Evolutionary conservation across 306 rosid species (phyloP), one percentile per base, ranked within the genome.

Genomic region (Vachellia collinsii): DNA sequence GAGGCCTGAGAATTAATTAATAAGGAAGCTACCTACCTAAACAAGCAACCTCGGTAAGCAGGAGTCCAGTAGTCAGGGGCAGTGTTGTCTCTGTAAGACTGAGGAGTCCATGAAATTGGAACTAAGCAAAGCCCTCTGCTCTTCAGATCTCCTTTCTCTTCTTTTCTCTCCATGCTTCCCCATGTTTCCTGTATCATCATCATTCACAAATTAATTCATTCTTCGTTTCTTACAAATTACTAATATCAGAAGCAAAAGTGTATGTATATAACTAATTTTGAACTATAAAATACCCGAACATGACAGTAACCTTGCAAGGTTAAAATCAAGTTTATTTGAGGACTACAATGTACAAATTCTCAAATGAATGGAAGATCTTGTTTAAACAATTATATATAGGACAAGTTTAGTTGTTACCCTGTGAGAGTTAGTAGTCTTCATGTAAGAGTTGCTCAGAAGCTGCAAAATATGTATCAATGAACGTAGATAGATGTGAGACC

Each of bases 61-160:
- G 98, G 98, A 13, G 99, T 89, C 99, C 97, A 95, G 77, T 91
- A 93, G 72, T 95, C 97, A n/a, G 99, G 92, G 56, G 91, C 97
- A 12, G 82, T 86, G 62, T 88, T 91, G 59, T 95, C 99, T 73
- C 96, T 90, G 63, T 83, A 93, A 78, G 89, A 88, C 19, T 89
- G 89, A 43, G 99, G 98, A 0, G 96, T 88, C 68, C 91, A 95
- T 66, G 98, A 93, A 59, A 89, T 81, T 0, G 99, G 99, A 90
- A 90, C 97, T 44, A 95, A 83, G 82, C 99, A 93, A 25, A 95
- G 97, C 7, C 99, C 98, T 88, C 86, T 89, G 50, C 93, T 90
- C 84, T 80, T 84, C 65, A 94, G 89, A 43, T 94, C 99, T 29
- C 73, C 7, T 80, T 85, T 90, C 44, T 84, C 88, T 1, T 86